Percentiles rank a stretch among this genome's conserved stretches.
Evolutionary conservation across 2,329 filamentous ascomycete genomes (phyloP).

Genomic region (Fusarium sacchari): DNA sequence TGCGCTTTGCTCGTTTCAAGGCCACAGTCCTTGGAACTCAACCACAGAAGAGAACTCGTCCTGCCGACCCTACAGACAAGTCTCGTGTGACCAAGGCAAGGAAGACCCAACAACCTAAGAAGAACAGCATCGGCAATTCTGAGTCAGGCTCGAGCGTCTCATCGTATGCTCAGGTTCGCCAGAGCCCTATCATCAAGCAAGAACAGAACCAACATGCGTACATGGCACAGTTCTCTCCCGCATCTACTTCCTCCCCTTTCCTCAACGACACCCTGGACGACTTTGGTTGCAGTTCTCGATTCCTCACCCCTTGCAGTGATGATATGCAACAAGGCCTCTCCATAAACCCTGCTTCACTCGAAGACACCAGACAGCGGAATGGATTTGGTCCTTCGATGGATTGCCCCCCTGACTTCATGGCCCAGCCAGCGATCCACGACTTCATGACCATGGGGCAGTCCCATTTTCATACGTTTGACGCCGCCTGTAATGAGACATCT

Average conservation of each 20-base stretch:
- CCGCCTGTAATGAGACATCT: slow-evolving; percentile 52
- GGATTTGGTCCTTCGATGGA: slow-evolving; percentile 44
- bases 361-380: slow-evolving; percentile 42
- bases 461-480: slow-evolving; percentile 54
- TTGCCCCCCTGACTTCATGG: slow-evolving; percentile 43
- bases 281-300: slow-evolving; percentile 48
- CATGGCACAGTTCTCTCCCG: slow-evolving; percentile 50
- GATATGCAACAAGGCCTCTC: slow-evolving; percentile 51
- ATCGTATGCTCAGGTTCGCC: slow-evolving; percentile 45
- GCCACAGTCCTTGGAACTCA: slow-evolving; percentile 58
- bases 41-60: slow-evolving; percentile 59
- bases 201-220: slow-evolving; percentile 48
- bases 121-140: slow-evolving; percentile 53
- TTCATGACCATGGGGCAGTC: slow-evolving; percentile 46
- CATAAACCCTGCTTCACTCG: slow-evolving; percentile 44
- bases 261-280: slow-evolving; percentile 50
- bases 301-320: slow-evolving; percentile 66
- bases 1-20: slow-evolving; percentile 67
- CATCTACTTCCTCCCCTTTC: slow-evolving; percentile 52
- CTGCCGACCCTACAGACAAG: slow-evolving; percentile 52
- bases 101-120: slow-evolving; percentile 48
- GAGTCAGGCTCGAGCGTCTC: slow-evolving; percentile 49
- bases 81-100: slow-evolving; percentile 58
- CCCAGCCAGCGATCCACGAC: slow-evolving; percentile 41
- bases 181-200: slow-evolving; percentile 49